Evolutionary conservation across 495 filamentous ascomycete species (phyloP).

Genomic region (Saxophila tyrrhenica): DNA sequence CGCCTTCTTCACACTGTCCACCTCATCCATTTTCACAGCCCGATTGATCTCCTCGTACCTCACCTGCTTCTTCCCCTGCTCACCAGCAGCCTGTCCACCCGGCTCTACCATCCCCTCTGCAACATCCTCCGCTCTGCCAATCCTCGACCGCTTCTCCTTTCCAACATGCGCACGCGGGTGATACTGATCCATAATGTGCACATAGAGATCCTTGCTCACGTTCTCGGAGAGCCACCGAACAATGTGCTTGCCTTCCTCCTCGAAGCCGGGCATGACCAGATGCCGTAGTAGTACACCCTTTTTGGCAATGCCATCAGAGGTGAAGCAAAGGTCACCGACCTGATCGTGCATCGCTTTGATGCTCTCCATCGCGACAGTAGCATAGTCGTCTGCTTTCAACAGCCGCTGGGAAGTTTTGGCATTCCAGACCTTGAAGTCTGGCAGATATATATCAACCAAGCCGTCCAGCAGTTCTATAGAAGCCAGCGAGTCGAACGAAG

Average conservation of each 20-base stretch:
- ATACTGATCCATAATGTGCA: conserved; percentile 57
- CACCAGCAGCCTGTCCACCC: conserved; percentile 12
- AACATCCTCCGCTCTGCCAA: conserved; percentile 12
- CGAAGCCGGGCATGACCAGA: conserved; percentile 66
- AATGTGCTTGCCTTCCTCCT: conserved; percentile 55
- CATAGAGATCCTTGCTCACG: conserved; percentile 54
- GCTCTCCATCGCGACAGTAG: conserved; percentile 53
- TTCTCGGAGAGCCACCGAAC: conserved; percentile 57
- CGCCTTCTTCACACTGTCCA: conserved; percentile 47
- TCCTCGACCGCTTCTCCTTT: conserved; percentile 39
- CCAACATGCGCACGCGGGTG: conserved; percentile 65
- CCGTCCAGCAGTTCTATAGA: conserved; percentile 59
- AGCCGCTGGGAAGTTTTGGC: conserved; percentile 49
- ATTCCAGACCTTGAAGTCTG: conserved; percentile 71
- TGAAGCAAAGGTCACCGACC: conserved; percentile 67
- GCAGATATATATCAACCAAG: conserved; percentile 65
- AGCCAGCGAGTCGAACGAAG: conserved; percentile 58
- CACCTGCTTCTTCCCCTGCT: conserved; percentile 34
- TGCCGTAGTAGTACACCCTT: conserved; percentile 60
- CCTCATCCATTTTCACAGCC: conserved; percentile 49
- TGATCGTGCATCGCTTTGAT: conserved; percentile 65
- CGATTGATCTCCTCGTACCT: conserved; percentile 69
- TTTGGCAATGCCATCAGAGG: conserved; percentile 62
- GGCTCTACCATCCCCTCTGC: conserved; percentile 18
- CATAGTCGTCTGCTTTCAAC: conserved; percentile 63